These are phyloP conservation scores for Rhodotorula babjevae DNA, from an alignment of 768 basidiomycete species.

Conservation along the genomic window DNA sequence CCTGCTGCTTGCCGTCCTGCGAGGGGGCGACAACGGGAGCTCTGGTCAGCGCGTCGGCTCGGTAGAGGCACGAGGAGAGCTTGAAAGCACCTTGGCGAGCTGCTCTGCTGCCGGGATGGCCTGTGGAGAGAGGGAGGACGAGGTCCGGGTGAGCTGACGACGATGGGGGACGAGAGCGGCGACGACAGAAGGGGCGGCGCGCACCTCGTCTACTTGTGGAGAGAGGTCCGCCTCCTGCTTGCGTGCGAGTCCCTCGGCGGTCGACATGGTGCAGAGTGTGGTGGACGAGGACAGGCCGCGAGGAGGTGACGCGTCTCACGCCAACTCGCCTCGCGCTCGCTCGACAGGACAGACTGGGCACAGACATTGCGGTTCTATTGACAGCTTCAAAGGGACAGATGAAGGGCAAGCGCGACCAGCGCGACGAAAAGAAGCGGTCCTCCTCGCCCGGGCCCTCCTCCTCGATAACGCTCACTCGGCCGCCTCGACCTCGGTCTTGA, in stretches of 20 bases:
- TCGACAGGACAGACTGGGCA: background rate
- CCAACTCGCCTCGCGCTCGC: background rate
- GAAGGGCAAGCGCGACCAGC: too few relatives aligned
- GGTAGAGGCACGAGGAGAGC: accelerated
- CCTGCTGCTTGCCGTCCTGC: slow-evolving; percentile 68
- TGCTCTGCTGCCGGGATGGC: slow-evolving; percentile 28
- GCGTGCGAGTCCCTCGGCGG: slow-evolving; percentile 4
- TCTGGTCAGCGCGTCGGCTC: background rate
- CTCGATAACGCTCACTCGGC: too few relatives aligned
- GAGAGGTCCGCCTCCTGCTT: slow-evolving; percentile 36
- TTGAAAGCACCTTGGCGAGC: slow-evolving; percentile 20
- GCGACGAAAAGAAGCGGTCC: too few relatives aligned
- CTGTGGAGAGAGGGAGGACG: slow-evolving; percentile 5
- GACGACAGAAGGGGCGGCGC: background rate
- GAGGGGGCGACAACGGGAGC: too few relatives aligned
- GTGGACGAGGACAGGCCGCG: background rate
- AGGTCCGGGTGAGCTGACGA: slow-evolving; percentile 2
- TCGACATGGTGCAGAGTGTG: slow-evolving; percentile 9
- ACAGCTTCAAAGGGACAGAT: too few relatives aligned
- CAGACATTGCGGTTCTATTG: too few relatives aligned
- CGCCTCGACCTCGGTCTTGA: too few relatives aligned
- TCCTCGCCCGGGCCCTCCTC: too few relatives aligned
- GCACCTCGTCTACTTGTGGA: slow-evolving; percentile 34
- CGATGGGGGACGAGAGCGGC: background rate
- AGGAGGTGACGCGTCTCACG: background rate